These are phyloP conservation scores for Euphrasia arctica DNA, from an alignment of 305 asterid genomes.

Conservation along the genomic window DNA sequence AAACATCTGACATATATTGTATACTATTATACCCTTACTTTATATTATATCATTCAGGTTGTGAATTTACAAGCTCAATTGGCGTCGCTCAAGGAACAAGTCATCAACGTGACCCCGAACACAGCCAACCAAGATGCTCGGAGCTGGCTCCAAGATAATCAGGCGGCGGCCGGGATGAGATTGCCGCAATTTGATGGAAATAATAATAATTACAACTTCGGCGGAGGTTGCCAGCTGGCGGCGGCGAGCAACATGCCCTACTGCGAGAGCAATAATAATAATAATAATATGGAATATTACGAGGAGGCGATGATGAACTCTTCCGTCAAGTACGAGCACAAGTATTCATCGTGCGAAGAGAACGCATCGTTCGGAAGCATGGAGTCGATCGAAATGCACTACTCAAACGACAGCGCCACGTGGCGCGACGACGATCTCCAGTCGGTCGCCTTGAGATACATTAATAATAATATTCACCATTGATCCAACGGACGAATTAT, in stretches of 20 bases:
- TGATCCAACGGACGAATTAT: neutral
- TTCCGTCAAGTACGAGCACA: constrained; percentile 32
- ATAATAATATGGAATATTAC: too few relatives aligned
- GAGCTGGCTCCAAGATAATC: constrained; percentile 57
- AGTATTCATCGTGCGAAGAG: constrained; percentile 33
- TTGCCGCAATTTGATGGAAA: constrained; percentile 46
- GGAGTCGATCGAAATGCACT: constrained; percentile 59
- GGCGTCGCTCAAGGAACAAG: constrained; percentile 74
- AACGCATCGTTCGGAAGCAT: constrained; percentile 45
- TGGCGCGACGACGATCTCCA: constrained; percentile 50
- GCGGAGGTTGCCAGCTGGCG: neutral
- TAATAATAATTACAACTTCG: constrained; percentile 1
- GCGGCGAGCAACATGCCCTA: constrained; percentile 21
- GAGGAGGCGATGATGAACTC: constrained; percentile 4
- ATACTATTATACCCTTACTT: too few relatives aligned
- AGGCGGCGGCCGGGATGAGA: constrained; percentile 9
- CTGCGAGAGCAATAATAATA: neutral
- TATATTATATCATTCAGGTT: constrained; percentile 40
- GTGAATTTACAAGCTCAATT: constrained; percentile 81
- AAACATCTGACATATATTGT: too few relatives aligned
- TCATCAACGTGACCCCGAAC: constrained; percentile 34
- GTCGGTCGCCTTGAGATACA: constrained; percentile 66
- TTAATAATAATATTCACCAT: neutral
- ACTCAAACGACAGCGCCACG: too few relatives aligned
- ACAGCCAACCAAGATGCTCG: constrained; percentile 46